Conservation (phyloP, 2,329 filamentous ascomycete species). For the Pseudogymnoascus sp. region DNA sequence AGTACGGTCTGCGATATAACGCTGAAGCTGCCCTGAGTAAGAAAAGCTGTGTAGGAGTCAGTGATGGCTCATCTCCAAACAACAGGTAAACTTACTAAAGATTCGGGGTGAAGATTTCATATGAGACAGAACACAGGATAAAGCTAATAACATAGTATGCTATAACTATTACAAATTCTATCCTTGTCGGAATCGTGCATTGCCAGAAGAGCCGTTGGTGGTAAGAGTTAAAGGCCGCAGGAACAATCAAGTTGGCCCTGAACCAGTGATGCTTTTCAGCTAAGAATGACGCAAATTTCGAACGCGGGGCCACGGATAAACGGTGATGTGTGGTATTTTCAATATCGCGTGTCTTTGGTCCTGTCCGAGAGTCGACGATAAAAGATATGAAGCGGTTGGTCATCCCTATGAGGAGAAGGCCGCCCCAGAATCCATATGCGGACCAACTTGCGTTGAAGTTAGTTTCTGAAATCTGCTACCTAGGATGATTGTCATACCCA, state of each 20-base stretch:
- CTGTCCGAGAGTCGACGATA: background rate
- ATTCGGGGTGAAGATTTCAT: conserved; percentile 26
- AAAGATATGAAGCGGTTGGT: background rate
- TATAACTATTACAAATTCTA: conserved; percentile 35
- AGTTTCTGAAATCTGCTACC: background rate
- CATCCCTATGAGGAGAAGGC: background rate
- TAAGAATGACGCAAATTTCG: background rate
- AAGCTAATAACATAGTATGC: conserved; percentile 34
- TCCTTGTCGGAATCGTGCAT: conserved; percentile 36
- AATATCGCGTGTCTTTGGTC: background rate
- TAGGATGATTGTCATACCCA: background rate
- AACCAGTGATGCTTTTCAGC: background rate
- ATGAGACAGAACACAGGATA: conserved; percentile 31
- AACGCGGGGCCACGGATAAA: background rate
- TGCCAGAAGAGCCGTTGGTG: conserved; percentile 4
- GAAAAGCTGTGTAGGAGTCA: conserved; percentile 28
- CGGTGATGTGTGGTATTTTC: background rate
- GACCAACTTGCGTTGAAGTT: background rate
- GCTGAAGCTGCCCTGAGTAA: conserved; percentile 32
- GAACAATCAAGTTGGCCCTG: conserved; percentile 7
- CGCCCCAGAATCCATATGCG: conserved; percentile 6
- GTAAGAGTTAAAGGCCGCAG: background rate
- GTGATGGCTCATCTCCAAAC: background rate
- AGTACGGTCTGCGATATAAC: conserved; percentile 55
- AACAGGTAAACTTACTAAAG: conserved; percentile 11